Conservation (phyloP, 1,284 basidiomycete species). For the Malassezia furfur region DNA sequence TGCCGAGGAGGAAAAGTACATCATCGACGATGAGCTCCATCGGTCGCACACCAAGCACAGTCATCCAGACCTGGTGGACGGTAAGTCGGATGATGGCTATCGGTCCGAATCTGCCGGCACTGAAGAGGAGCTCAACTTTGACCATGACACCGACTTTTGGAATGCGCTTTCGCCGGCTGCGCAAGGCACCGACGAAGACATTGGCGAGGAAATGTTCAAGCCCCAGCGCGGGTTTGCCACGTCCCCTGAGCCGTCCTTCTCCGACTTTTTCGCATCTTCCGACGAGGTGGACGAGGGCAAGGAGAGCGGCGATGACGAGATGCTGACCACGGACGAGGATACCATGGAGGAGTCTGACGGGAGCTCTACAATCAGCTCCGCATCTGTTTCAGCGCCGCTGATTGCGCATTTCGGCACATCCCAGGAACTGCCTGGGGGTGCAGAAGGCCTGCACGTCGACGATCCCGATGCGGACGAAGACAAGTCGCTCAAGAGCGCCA, state of each 20-base stretch:
- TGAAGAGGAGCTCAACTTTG: slow-evolving; percentile 17
- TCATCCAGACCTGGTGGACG: not conserved
- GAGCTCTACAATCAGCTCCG: slow-evolving; percentile 37
- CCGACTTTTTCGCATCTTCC: slow-evolving; percentile 43
- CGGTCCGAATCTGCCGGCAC: slow-evolving; percentile 9
- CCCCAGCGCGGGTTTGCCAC: slow-evolving; percentile 42
- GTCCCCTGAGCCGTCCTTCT: slow-evolving; percentile 44
- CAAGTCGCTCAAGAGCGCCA: slow-evolving; percentile 22
- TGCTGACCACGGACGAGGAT: slow-evolving; percentile 22
- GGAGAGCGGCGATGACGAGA: slow-evolving; percentile 20
- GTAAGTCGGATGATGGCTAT: not conserved
- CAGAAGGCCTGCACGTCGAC: slow-evolving; percentile 11
- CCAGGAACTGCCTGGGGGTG: slow-evolving; percentile 7
- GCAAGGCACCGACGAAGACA: not conserved
- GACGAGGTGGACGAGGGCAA: slow-evolving; percentile 25
- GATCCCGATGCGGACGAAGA: slow-evolving; percentile 9
- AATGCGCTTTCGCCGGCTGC: not conserved
- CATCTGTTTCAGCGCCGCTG: slow-evolving; percentile 28
- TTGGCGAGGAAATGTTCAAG: slow-evolving; percentile 38
- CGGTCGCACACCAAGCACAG: not conserved
- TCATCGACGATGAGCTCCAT: slow-evolving; percentile 38
- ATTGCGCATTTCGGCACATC: slow-evolving; percentile 34
- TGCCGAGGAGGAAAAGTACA: slow-evolving; percentile 38
- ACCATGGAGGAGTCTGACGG: slow-evolving; percentile 27
- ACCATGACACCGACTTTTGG: slow-evolving; percentile 20